phyloP scores from a whole-genome alignment of 2,329 filamentous ascomycete species.

The Aspergillus sojae region DNA sequence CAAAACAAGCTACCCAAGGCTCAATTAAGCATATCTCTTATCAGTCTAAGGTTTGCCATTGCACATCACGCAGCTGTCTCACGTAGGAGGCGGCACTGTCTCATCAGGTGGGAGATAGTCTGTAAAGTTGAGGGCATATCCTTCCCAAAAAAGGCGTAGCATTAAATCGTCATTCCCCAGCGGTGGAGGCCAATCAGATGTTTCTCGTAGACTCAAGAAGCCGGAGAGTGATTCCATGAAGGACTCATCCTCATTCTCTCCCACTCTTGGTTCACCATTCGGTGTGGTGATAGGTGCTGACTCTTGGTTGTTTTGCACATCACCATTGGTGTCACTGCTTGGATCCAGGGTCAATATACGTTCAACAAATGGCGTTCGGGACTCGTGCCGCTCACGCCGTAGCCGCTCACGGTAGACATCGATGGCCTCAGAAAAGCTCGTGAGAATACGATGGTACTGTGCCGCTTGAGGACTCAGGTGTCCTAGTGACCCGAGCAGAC shows the following conservation, averaged over 20 bases:
- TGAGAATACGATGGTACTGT: slow-evolving; percentile 7
- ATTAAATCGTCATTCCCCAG: background rate
- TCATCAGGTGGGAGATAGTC: background rate
- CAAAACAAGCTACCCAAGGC: too few species aligned
- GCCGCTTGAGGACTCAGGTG: slow-evolving; percentile 11
- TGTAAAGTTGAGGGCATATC: slow-evolving; percentile 3
- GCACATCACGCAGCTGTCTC: background rate
- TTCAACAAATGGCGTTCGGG: slow-evolving; percentile 2
- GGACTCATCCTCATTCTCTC: background rate
- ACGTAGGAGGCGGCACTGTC: background rate
- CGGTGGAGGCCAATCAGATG: background rate
- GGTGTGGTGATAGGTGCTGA: background rate
- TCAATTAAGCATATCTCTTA: background rate
- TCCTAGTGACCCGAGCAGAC: slow-evolving; percentile 5
- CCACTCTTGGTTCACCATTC: background rate
- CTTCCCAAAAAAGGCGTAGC: background rate
- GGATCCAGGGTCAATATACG: background rate
- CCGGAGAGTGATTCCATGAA: background rate
- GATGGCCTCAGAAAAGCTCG: slow-evolving; percentile 6
- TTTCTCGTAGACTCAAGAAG: background rate
- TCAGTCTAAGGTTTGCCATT: background rate
- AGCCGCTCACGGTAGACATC: background rate
- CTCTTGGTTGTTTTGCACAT: background rate
- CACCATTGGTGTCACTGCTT: background rate
- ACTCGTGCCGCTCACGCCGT: background rate